Conservation (phyloP, 495 filamentous ascomycete genomes). For the Pseudomonodictys pantanalensis region DNA sequence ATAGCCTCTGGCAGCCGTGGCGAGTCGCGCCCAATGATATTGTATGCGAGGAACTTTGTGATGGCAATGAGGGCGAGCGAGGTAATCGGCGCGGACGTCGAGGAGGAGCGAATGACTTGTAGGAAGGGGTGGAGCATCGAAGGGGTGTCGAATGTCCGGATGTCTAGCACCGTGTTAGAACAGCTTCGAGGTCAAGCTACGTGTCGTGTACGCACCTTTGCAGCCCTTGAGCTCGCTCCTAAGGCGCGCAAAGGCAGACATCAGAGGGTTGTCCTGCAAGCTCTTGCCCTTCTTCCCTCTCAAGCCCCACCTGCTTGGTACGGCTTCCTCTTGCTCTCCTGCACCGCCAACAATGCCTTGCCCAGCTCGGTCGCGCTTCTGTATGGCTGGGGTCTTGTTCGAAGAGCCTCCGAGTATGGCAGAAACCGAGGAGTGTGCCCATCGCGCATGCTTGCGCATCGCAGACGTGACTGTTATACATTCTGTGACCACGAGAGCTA, state of each 20-base stretch:
- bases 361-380: slow-evolving; percentile 29
- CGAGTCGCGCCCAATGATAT: slow-evolving; percentile 77
- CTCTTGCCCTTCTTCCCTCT: slow-evolving; percentile 97
- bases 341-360: slow-evolving; percentile 15
- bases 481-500: slow-evolving; percentile 95
- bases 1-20: slow-evolving; percentile 85
- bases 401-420: slow-evolving; percentile 77
- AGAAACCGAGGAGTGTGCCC: slow-evolving; percentile 93
- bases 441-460: slow-evolving; percentile 96
- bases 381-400: slow-evolving; percentile 32
- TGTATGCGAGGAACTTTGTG: slow-evolving; percentile 95
- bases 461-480: slow-evolving; percentile 97
- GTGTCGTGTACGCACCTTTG: slow-evolving; percentile 54
- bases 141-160: slow-evolving; percentile 83
- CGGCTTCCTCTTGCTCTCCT: slow-evolving; percentile 46
- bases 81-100: slow-evolving; percentile 93
- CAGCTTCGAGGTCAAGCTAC: neutral
- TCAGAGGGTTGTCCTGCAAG: slow-evolving; percentile 96
- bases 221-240: slow-evolving; percentile 87
- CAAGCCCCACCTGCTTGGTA: slow-evolving; percentile 77
- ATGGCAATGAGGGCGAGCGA: slow-evolving; percentile 92
- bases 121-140: slow-evolving; percentile 92
- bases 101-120: slow-evolving; percentile 94
- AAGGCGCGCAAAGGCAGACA: slow-evolving; percentile 88
- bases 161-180: slow-evolving; percentile 56